Percentiles rank a stretch among this genome's conserved stretches.
Conservation (phyloP, 2,329 filamentous ascomycete species). For the Hymenoscyphus infarciens region DNA sequence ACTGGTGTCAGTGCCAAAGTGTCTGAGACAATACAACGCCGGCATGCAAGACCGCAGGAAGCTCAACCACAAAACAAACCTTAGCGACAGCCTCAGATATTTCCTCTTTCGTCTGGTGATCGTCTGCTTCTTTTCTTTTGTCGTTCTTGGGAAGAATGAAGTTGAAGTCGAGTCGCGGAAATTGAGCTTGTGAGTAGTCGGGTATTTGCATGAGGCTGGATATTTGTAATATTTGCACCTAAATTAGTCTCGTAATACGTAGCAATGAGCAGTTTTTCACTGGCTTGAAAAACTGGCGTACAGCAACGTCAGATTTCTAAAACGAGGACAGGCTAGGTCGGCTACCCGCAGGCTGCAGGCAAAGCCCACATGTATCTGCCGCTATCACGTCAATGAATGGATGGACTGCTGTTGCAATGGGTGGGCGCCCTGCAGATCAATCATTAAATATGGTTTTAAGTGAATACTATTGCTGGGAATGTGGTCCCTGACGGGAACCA, state of each 20-base stretch:
- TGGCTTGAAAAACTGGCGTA: not conserved
- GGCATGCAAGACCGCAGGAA: not conserved
- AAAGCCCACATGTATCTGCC: not conserved
- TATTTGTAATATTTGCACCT: not conserved
- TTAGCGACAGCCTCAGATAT: too few species aligned
- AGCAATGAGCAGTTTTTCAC: not conserved
- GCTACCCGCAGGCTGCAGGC: not conserved
- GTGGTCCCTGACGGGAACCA: not conserved
- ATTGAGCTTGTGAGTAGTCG: not conserved
- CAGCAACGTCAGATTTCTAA: not conserved
- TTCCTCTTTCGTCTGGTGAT: too few species aligned
- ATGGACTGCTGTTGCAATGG: not conserved
- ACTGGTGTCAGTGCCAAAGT: not conserved
- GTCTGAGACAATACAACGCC: not conserved
- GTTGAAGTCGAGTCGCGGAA: not conserved
- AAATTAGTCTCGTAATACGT: not conserved
- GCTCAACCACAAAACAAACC: not conserved
- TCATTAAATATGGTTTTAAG: conserved; percentile 8
- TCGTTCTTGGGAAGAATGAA: not conserved
- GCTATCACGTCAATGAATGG: not conserved
- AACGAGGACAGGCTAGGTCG: not conserved
- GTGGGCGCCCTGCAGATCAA: conserved; percentile 7
- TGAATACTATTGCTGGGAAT: conserved; percentile 9
- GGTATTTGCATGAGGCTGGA: not conserved
- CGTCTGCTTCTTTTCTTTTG: not conserved